phyloP scores from a whole-genome alignment of 495 filamentous ascomycete genomes.

The Aspergillus ostianus region DNA sequence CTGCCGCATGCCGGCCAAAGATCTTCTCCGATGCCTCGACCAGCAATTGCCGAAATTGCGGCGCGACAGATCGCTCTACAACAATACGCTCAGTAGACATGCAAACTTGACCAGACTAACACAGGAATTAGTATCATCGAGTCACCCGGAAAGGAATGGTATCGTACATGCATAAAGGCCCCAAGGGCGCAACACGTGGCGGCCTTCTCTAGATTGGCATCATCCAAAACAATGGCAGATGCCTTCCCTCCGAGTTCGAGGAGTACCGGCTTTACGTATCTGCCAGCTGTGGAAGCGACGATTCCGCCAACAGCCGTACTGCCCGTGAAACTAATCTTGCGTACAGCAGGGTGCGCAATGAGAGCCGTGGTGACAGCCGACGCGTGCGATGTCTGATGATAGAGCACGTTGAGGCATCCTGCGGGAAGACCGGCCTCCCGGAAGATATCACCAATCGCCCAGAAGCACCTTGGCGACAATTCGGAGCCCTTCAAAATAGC shows the following conservation, averaged over 20 bases:
- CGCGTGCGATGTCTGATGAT: slow-evolving; percentile 52
- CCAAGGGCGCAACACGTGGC: slow-evolving; percentile 51
- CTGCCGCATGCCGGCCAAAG: slow-evolving; percentile 48
- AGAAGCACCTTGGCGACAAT: slow-evolving; percentile 71
- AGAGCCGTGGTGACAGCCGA: slow-evolving; percentile 53
- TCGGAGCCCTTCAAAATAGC: slow-evolving; percentile 77
- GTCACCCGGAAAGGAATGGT: not conserved
- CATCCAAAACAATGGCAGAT: slow-evolving; percentile 56
- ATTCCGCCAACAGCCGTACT: slow-evolving; percentile 55
- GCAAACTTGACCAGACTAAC: slow-evolving; percentile 76
- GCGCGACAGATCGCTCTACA: slow-evolving; percentile 67
- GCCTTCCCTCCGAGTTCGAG: slow-evolving; percentile 65
- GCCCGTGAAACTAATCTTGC: slow-evolving; percentile 64
- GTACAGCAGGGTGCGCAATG: slow-evolving; percentile 55
- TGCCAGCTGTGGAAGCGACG: slow-evolving; percentile 54
- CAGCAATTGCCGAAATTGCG: slow-evolving; percentile 63
- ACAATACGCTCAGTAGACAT: slow-evolving; percentile 90
- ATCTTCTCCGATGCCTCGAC: slow-evolving; percentile 39
- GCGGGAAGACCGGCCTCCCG: slow-evolving; percentile 69
- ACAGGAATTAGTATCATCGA: slow-evolving; percentile 8
- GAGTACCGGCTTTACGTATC: slow-evolving; percentile 57
- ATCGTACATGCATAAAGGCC: slow-evolving; percentile 51
- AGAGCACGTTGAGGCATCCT: slow-evolving; percentile 57
- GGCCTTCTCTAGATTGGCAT: slow-evolving; percentile 57
- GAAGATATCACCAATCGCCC: slow-evolving; percentile 66